These are phyloP conservation scores for Lentinus brumalis DNA, from an alignment of 768 basidiomycete species.

Conservation along the genomic window DNA sequence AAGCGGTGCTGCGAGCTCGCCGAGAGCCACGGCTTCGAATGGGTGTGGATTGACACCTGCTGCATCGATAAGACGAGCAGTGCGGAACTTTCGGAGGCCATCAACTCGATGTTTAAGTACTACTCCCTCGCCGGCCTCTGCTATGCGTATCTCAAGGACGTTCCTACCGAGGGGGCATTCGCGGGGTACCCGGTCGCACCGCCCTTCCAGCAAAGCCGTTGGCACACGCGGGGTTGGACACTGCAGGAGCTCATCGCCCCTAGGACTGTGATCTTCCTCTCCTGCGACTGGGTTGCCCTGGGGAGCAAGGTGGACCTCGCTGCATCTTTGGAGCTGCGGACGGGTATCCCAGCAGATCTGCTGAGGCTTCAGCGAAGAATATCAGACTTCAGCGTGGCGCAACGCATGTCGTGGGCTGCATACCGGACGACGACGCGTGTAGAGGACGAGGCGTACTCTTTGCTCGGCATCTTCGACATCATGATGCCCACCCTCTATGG, in stretches of 20 bases:
- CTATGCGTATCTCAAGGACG: background rate
- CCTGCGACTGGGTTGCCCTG: too few species aligned
- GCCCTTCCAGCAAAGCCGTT: too few species aligned
- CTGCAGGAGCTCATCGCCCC: conserved; percentile 5
- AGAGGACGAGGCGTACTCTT: conserved; percentile 6
- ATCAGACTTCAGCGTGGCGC: background rate
- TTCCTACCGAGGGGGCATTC: too few species aligned
- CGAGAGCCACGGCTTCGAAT: background rate
- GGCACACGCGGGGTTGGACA: background rate
- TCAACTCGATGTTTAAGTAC: conserved; percentile 3
- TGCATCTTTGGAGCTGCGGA: too few species aligned
- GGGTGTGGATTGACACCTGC: conserved; percentile 11
- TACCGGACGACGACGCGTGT: background rate
- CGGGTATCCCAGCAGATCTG: too few species aligned
- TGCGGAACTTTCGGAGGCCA: conserved; percentile 8
- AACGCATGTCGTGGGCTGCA: conserved; percentile 6
- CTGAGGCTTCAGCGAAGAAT: too few species aligned
- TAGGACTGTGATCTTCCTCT: background rate
- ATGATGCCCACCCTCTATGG: background rate
- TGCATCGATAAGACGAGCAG: conserved; percentile 12
- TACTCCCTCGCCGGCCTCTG: background rate
- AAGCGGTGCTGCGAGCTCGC: background rate
- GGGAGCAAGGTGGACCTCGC: too few species aligned
- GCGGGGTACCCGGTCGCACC: too few species aligned
- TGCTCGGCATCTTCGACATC: conserved; percentile 7